Base-by-base conservation (phyloP, 2,329 filamentous ascomycete genomes). In the Coleophoma eucalyptorum region DNA sequence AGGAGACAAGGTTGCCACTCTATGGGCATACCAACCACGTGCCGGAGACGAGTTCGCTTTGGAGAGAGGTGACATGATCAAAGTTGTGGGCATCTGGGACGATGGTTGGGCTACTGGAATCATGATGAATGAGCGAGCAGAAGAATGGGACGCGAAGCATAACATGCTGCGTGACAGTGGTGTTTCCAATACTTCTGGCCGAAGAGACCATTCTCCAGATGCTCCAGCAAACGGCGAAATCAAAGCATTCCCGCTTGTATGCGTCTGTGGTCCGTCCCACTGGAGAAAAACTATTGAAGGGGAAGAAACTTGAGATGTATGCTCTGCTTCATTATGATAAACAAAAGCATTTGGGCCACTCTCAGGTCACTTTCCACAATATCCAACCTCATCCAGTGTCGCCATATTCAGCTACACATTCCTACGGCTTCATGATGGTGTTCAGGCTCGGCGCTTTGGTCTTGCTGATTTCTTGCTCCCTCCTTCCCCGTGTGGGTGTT, bases 51-150 rank as follows among this genome's bases (percentile, higher is more conserved):
- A 99, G 66, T 97, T 97, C 65, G 79, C 90, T 37, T 77, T 99
- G 35, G 94, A 97, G 63, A 84, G 94, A 52, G 94, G 94, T 49
- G 94, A 99, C 66, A 97, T 99, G 92, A 80, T 99, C 64, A 97
- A 97, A 73, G 86, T 99, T 13, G 87, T 97, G 32, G 94, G 94
- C 55, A 99, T 99, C 59, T 99, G 94, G 94, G 94, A 99, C 64
- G 94, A 99, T 67, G 94, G 94, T 43, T 99, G 94, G 94, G 94
- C 94, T 11, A 99, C 94, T 1, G 94, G 94, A 62, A 80, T 97
- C 50, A 79, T 95, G 65, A 74, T 96, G 50, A 79, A 86, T 49
- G 89, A 96, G 62, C 80, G 83, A 50, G 91, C 91, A 2, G 93
- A 97, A 54, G 90, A 97, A 57, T 97, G 90, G 84, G 89, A 96